A percentile compares a stretch with the other conserved stretches of the same genome.
Evolutionary conservation across 768 basidiomycete genomes (phyloP).

Genomic region (Cyathus striatus): DNA sequence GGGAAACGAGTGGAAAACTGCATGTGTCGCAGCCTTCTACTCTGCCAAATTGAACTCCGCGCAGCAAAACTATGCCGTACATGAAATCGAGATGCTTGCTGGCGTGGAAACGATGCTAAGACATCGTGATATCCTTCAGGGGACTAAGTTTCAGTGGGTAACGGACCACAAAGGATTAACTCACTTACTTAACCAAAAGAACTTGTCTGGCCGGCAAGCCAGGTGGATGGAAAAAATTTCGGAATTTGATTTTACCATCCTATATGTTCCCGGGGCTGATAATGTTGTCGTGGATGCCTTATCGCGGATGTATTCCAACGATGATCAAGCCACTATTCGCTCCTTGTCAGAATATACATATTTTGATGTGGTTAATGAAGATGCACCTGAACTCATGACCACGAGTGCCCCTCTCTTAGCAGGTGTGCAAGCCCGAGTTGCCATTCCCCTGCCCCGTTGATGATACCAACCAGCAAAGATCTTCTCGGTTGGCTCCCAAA

Average conservation of each 20-base stretch:
- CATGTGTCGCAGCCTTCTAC: slow-evolving; percentile 19
- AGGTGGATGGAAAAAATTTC: slow-evolving; percentile 23
- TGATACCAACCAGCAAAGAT: too few species aligned
- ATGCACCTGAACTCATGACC: background rate
- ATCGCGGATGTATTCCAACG: slow-evolving; percentile 12
- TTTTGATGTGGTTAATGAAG: slow-evolving; percentile 6
- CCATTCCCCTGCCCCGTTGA: background rate
- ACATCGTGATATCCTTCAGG: slow-evolving; percentile 18
- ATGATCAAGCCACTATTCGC: slow-evolving; percentile 7
- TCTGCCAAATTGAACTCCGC: slow-evolving; percentile 24
- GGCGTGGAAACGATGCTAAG: slow-evolving; percentile 22
- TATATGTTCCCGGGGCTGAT: slow-evolving; percentile 14
- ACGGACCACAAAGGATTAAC: slow-evolving; percentile 21
- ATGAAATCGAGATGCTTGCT: slow-evolving; percentile 28
- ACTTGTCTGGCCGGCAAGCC: slow-evolving; percentile 23
- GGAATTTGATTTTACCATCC: slow-evolving; percentile 8
- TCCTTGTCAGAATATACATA: slow-evolving; percentile 8
- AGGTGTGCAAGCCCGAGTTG: slow-evolving; percentile 5
- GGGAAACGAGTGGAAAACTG: slow-evolving; percentile 13
- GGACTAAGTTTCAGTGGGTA: slow-evolving; percentile 16
- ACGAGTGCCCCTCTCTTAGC: background rate
- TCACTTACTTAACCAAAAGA: slow-evolving; percentile 19
- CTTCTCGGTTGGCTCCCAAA: too few species aligned
- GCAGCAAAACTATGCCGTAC: slow-evolving; percentile 29
- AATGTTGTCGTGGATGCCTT: slow-evolving; percentile 24